Evolutionary conservation across 1,284 basidiomycete genomes (phyloP).

Genomic region (Heterobasidion parviporum): DNA sequence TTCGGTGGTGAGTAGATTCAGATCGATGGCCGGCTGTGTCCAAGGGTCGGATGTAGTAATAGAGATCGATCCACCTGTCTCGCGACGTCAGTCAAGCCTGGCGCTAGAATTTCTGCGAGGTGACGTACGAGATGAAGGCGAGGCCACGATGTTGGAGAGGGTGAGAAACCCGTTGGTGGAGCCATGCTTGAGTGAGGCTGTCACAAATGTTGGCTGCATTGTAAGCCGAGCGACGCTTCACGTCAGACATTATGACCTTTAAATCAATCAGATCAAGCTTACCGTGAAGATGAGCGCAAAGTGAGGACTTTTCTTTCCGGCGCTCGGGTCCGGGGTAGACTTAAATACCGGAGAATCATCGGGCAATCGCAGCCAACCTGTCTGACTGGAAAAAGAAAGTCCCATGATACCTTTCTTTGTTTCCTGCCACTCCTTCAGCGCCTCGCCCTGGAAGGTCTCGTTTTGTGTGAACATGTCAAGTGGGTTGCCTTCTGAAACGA

Average conservation of each 20-base stretch:
- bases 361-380: background rate
- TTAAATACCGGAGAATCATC: background rate
- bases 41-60: conserved; percentile 29
- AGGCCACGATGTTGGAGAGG: conserved; percentile 1
- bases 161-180: background rate
- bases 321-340: background rate
- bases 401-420: background rate
- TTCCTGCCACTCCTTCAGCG: background rate
- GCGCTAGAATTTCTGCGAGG: background rate
- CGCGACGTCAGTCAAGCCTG: background rate
- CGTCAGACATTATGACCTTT: no score
- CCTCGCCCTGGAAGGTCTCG: conserved; percentile 6
- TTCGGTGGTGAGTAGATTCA: conserved; percentile 21
- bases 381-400: background rate
- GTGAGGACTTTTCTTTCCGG: background rate
- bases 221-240: no score
- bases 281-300: background rate
- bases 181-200: background rate
- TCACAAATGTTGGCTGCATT: background rate
- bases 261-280: background rate
- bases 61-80: conserved; percentile 28
- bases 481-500: conserved; percentile 13
- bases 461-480: conserved; percentile 12
- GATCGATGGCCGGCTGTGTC: conserved; percentile 29
- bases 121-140: conserved; percentile 1